These are phyloP conservation scores for Linum usitatissimum DNA, from an alignment of 345 rosid genomes.

Conservation along the genomic window DNA sequence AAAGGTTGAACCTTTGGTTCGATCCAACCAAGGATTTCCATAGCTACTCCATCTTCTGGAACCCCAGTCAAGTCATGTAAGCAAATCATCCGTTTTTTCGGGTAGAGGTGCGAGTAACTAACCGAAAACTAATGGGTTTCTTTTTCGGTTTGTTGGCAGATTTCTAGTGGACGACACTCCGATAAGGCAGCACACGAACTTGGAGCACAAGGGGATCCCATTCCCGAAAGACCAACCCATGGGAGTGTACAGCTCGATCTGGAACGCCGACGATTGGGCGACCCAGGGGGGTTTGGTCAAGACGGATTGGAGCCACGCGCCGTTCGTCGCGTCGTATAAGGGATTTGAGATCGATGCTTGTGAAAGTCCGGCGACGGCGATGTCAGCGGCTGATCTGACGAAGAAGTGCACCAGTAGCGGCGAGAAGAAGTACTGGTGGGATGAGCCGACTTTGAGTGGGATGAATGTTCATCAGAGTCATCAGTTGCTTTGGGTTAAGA, in stretches of 20 bases:
- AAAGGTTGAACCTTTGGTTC: constrained; percentile 85
- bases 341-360: constrained; percentile 76
- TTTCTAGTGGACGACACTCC: constrained; percentile 87
- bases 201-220: constrained; percentile 81
- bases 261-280: constrained; percentile 99
- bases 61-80: constrained; percentile 76
- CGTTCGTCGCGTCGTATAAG: constrained; percentile 75
- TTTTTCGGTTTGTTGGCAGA: constrained; percentile 22
- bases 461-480: constrained; percentile 80
- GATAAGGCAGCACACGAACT: constrained; percentile 62
- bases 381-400: constrained; percentile 31
- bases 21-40: constrained; percentile 92
- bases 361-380: constrained; percentile 43
- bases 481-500: constrained; percentile 87
- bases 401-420: constrained; percentile 49
- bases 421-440: constrained; percentile 81
- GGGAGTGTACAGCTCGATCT: constrained; percentile 96
- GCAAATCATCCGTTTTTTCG: constrained; percentile 18
- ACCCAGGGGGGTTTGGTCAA: constrained; percentile 92
- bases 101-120: no score
- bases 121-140: not conserved
- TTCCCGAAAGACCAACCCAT: constrained; percentile 89
- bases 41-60: constrained; percentile 77
- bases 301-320: constrained; percentile 96
- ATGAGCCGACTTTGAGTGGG: constrained; percentile 64